Conservation (phyloP, 768 basidiomycete genomes). For the Pleurotus ostreatus region DNA sequence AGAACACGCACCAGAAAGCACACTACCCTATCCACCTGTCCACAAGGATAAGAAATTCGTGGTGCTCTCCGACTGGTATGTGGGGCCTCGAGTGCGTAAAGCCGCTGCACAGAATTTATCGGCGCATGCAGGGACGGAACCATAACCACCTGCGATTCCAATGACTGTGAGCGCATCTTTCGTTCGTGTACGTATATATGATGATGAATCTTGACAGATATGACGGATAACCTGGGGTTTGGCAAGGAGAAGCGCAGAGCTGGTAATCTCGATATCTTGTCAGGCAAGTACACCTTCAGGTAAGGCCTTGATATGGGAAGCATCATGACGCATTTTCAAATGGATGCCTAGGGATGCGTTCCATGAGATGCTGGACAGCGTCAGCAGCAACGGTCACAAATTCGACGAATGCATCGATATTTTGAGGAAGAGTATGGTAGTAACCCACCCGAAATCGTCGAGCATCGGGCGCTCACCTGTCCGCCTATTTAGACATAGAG, state of each 20-base stretch:
- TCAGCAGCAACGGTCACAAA: constrained; percentile 66
- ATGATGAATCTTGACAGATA: constrained; percentile 37
- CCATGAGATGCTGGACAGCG: constrained; percentile 78
- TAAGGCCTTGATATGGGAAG: constrained; percentile 16
- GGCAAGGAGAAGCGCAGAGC: constrained; percentile 70
- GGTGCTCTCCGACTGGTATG: constrained; percentile 85
- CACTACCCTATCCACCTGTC: constrained; percentile 77
- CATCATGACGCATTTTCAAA: neutral
- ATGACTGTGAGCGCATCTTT: constrained; percentile 64
- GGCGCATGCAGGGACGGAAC: constrained; percentile 72
- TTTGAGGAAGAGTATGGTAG: constrained; percentile 56
- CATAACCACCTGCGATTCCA: constrained; percentile 89
- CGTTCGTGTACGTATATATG: neutral
- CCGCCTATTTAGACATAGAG: constrained; percentile 61
- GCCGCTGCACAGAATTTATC: neutral
- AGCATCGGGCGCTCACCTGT: neutral
- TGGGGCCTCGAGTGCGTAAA: neutral
- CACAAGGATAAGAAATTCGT: constrained; percentile 80
- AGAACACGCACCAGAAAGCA: constrained; percentile 48
- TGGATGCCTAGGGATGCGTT: constrained; percentile 69
- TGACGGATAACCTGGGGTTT: constrained; percentile 90
- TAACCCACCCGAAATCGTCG: neutral
- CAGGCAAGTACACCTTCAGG: constrained; percentile 71
- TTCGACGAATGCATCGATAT: constrained; percentile 85
- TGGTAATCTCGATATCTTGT: constrained; percentile 69